phyloP scores from a whole-genome alignment of 768 basidiomycete genomes.

The Saitozyma sp. region DNA sequence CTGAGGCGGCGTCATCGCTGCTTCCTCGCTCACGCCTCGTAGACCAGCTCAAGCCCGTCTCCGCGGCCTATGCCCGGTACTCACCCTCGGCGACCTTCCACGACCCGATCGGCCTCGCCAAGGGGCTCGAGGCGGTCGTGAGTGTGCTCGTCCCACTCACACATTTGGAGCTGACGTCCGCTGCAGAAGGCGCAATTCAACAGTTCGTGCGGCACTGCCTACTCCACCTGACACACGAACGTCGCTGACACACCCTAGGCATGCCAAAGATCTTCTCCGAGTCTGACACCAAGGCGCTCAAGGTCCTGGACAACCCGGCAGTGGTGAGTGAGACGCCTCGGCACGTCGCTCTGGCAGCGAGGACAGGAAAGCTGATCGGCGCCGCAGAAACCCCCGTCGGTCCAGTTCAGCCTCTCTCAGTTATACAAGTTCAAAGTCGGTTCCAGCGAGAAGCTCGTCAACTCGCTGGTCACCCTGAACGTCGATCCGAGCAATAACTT shows the following conservation, averaged over 20 bases:
- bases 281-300: constrained; percentile 31
- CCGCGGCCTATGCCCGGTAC: constrained; percentile 40
- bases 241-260: neutral
- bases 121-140: constrained; percentile 39
- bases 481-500: constrained; percentile 42
- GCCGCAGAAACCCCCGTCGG: constrained; percentile 44
- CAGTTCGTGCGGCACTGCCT: neutral
- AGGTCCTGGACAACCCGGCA: constrained; percentile 44
- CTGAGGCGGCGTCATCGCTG: neutral
- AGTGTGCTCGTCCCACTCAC: constrained; percentile 4
- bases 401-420: constrained; percentile 44
- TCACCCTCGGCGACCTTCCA: constrained; percentile 38
- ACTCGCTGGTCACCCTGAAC: constrained; percentile 44
- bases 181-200: constrained; percentile 45
- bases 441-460: constrained; percentile 38
- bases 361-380: neutral
- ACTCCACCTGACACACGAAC: neutral
- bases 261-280: constrained; percentile 46
- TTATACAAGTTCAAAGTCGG: constrained; percentile 38
- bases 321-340: constrained; percentile 28
- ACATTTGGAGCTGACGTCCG: neutral
- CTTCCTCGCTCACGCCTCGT: neutral
- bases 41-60: constrained; percentile 46
- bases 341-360: neutral
- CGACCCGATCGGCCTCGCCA: constrained; percentile 47